These are phyloP conservation scores for Coleophoma cylindrospora DNA, from an alignment of 2,329 filamentous ascomycete species.

Conservation along the genomic window DNA sequence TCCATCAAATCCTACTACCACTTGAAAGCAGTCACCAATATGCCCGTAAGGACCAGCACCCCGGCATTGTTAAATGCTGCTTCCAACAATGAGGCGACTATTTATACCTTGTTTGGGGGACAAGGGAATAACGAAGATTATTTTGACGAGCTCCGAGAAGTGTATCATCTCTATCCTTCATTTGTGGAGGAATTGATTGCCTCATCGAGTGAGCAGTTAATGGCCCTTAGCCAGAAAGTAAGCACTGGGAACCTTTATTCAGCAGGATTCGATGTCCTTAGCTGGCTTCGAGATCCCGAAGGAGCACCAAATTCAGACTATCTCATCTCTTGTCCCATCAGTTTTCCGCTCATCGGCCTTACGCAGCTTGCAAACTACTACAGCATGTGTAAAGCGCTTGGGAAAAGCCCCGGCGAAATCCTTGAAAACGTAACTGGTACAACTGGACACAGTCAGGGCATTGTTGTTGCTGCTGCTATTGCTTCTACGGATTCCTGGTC, in stretches of 20 bases:
- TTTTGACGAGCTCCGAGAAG: background rate
- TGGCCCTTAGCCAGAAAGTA: background rate
- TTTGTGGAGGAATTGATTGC: background rate
- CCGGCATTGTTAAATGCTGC: too few species aligned
- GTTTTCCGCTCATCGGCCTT: conserved; percentile 87
- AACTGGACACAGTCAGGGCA: conserved; percentile 91
- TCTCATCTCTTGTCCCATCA: conserved; percentile 84
- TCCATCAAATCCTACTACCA: too few species aligned
- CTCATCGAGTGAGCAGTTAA: background rate
- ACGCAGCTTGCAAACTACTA: conserved; percentile 92
- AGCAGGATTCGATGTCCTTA: background rate
- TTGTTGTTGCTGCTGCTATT: conserved; percentile 85
- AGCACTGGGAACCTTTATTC: background rate
- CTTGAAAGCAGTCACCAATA: background rate
- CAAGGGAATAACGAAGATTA: background rate
- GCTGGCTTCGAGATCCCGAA: background rate
- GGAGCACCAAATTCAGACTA: background rate
- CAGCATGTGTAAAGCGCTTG: conserved; percentile 84
- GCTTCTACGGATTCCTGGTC: conserved; percentile 88
- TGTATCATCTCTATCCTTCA: background rate
- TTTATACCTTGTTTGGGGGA: background rate
- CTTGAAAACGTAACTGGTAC: conserved; percentile 23
- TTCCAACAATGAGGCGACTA: background rate
- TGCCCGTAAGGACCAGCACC: background rate
- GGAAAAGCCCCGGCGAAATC: conserved; percentile 42